A percentile compares a stretch with the other conserved stretches of the same genome.
phyloP scores from a whole-genome alignment of 2,329 filamentous ascomycete genomes.

The Aspergillus phoenicis region DNA sequence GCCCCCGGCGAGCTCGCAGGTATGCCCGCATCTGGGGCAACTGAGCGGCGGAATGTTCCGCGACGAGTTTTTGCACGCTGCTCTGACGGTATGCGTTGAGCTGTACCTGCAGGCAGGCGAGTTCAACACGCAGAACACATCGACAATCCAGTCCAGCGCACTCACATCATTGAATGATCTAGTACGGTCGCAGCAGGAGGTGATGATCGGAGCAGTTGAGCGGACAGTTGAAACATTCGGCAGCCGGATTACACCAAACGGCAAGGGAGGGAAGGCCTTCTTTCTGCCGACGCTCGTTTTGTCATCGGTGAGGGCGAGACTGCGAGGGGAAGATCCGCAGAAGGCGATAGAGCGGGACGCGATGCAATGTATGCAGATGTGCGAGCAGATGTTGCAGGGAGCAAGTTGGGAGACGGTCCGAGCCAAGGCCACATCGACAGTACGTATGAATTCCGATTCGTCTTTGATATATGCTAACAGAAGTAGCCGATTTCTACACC shows the following conservation, averaged over 20 bases:
- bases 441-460: no score
- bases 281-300: constrained; percentile 34
- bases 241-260: constrained; percentile 28
- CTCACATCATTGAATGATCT: constrained; percentile 30
- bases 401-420: constrained; percentile 23
- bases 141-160: constrained; percentile 14
- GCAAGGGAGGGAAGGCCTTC: constrained; percentile 34
- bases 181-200: constrained; percentile 34
- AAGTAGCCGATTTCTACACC: constrained; percentile 20
- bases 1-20: constrained; percentile 22
- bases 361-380: constrained; percentile 26
- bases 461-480: constrained; percentile 10
- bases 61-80: constrained; percentile 38
- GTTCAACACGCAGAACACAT: constrained; percentile 15
- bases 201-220: constrained; percentile 35
- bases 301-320: constrained; percentile 35
- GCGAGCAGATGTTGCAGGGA: constrained; percentile 28
- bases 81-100: constrained; percentile 37
- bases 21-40: constrained; percentile 34
- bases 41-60: constrained; percentile 40
- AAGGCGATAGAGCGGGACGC: constrained; percentile 28
- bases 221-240: constrained; percentile 32
- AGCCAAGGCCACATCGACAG: constrained; percentile 21
- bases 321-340: constrained; percentile 34
- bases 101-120: constrained; percentile 35